These are phyloP conservation scores for Juglanconis juglandina DNA, from an alignment of 2,329 filamentous ascomycete species.

Conservation along the genomic window DNA sequence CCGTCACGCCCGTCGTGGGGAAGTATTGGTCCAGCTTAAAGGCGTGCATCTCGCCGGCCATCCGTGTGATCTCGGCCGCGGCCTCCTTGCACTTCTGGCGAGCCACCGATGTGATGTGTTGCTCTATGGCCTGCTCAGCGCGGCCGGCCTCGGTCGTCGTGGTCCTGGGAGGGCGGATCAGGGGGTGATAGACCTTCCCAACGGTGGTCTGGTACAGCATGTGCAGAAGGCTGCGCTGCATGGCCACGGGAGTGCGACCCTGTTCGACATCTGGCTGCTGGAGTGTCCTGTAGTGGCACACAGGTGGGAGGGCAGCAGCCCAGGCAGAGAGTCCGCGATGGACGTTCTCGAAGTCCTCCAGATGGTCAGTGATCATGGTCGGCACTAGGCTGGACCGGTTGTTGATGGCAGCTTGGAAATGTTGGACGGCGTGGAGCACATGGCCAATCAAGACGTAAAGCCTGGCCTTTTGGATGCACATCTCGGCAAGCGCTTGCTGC, in stretches of 20 bases:
- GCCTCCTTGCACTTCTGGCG: conserved; percentile 79
- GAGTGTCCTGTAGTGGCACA: conserved; percentile 64
- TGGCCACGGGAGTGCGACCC: conserved; percentile 55
- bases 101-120: conserved; percentile 49
- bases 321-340: conserved; percentile 77
- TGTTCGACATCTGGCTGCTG: conserved; percentile 54
- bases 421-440: conserved; percentile 88
- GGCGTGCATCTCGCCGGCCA: conserved; percentile 72
- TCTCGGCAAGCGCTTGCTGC: conserved; percentile 74
- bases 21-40: conserved; percentile 73
- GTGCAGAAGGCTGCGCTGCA: conserved; percentile 83
- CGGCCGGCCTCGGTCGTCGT: conserved; percentile 44
- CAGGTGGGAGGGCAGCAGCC: conserved; percentile 67
- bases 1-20: conserved; percentile 86
- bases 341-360: conserved; percentile 71
- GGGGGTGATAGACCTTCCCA: conserved; percentile 85
- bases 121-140: conserved; percentile 65
- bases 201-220: conserved; percentile 93
- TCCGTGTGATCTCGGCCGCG: conserved; percentile 79
- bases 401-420: conserved; percentile 68
- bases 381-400: conserved; percentile 67
- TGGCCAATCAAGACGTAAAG: conserved; percentile 85
- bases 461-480: conserved; percentile 91
- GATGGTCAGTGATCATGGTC: neutral
- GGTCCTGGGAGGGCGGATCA: conserved; percentile 63